A percentile compares a stretch with the other conserved stretches of the same genome.
These are phyloP conservation scores for Rutstroemia sp. DNA, from an alignment of 2,329 filamentous ascomycete genomes.

Conservation along the genomic window DNA sequence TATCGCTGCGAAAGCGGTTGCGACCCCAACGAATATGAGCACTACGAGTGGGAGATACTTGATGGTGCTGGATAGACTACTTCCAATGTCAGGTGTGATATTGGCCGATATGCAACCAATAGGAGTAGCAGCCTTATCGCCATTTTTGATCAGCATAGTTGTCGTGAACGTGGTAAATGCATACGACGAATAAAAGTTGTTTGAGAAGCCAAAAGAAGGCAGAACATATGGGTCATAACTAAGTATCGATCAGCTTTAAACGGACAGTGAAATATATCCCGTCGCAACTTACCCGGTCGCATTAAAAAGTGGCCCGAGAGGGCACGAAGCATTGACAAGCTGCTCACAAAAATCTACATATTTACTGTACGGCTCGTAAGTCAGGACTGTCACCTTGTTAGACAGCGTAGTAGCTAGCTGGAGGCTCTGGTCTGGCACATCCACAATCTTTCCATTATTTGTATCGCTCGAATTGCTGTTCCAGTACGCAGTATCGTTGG, in stretches of 20 bases:
- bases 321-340: constrained; percentile 59
- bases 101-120: constrained; percentile 77
- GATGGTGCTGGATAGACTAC: constrained; percentile 58
- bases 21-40: constrained; percentile 70
- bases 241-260: constrained; percentile 4
- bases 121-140: constrained; percentile 53
- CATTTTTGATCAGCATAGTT: constrained; percentile 68
- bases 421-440: constrained; percentile 37
- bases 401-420: constrained; percentile 66
- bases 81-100: constrained; percentile 76
- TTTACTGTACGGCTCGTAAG: constrained; percentile 60
- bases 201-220: constrained; percentile 65
- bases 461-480: constrained; percentile 49
- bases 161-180: constrained; percentile 76
- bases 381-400: constrained; percentile 64
- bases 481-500: constrained; percentile 49
- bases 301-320: constrained; percentile 66
- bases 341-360: constrained; percentile 59
- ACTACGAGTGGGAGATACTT: constrained; percentile 72
- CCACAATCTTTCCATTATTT: constrained; percentile 64
- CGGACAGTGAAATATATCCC: background rate
- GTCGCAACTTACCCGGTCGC: constrained; percentile 38
- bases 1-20: constrained; percentile 76
- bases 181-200: constrained; percentile 75
- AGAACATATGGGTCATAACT: constrained; percentile 40